These are phyloP conservation scores for Trifolium subterraneum DNA, from an alignment of 306 rosid species.

Conservation along the genomic window DNA sequence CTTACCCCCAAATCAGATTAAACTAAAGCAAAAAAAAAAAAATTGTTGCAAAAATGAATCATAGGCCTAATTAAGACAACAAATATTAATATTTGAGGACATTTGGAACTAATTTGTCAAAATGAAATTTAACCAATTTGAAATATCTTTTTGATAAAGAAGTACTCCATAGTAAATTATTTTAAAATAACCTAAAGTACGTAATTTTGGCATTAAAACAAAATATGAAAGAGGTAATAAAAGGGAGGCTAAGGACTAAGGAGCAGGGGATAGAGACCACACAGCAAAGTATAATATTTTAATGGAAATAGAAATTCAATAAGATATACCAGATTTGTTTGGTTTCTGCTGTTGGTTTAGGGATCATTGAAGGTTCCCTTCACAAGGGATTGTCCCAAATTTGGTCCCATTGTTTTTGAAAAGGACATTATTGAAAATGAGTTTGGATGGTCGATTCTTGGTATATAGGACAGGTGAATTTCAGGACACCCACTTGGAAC, in stretches of 20 bases:
- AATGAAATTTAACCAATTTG: too few species aligned
- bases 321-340: slow-evolving; percentile 45
- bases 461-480: slow-evolving; percentile 34
- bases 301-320: slow-evolving; percentile 33
- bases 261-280: slow-evolving; percentile 25
- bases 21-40: too few species aligned
- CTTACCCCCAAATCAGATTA: too few species aligned
- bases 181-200: too few species aligned
- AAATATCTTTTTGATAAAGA: too few species aligned
- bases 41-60: too few species aligned
- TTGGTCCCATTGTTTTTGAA: slow-evolving; percentile 41
- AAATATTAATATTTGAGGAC: too few species aligned
- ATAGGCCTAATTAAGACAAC: too few species aligned
- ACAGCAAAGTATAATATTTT: slow-evolving; percentile 13
- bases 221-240: too few species aligned
- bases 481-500: slow-evolving; percentile 30
- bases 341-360: slow-evolving; percentile 49
- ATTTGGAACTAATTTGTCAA: too few species aligned
- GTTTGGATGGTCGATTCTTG: slow-evolving; percentile 24
- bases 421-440: slow-evolving; percentile 35
- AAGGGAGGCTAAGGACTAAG: slow-evolving; percentile 1
- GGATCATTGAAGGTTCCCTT: slow-evolving; percentile 46
- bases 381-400: slow-evolving; percentile 53
- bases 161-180: too few species aligned
- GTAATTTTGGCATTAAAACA: too few species aligned